Base-by-base conservation (phyloP, 331 rosid species). In the Quercus phellos region DNA sequence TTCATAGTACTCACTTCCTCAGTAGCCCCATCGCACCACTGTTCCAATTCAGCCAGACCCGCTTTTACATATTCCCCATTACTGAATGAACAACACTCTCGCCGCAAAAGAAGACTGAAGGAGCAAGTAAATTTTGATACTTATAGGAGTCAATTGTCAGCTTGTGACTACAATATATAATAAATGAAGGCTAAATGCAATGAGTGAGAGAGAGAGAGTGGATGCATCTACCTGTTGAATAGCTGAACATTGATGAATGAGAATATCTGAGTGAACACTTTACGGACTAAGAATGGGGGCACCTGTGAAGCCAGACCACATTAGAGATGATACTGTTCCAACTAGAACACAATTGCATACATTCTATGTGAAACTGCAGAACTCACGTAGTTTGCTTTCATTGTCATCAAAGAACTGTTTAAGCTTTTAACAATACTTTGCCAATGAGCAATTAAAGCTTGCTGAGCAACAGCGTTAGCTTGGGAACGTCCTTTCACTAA, bases 81-180 rank as follows among this genome's bases (percentile, higher is more conserved):
- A 87, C 98, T 94, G 90, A 94, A 94, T 8, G 98, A 94, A 87
- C 98, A 94, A 78, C 98, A 94, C 92, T 94, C 98, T 0, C 97
- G 98, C 73, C 97, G 90, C 94, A 94, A 85, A 82, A 94, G 89
- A 84, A 94, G 97, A 84, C 98, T 94, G 89, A 89, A 86, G 69
- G 67, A 75, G 74, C 53, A 67, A 79, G 63, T 5, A 74, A 64
- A 87, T 68, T 19, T 56, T 68, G 0, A 55, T 24, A 35, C 34
- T 51, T 9, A 26, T 51, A 38, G 21, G 72, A 68, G 50, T 66
- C 12, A 29, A 74, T 27, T 19, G 29, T 53, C 22, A 59, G 61
- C 68, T 60, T 55, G 46, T 26, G 53, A 58, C 55, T 42, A 29
- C 46, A 64, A 75, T 19, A 67, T 51, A 22, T 34, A 64, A 74